These are phyloP conservation scores for Nitzschia palea DNA, from an alignment of 108 stramenopile species.

Conservation along the genomic window DNA sequence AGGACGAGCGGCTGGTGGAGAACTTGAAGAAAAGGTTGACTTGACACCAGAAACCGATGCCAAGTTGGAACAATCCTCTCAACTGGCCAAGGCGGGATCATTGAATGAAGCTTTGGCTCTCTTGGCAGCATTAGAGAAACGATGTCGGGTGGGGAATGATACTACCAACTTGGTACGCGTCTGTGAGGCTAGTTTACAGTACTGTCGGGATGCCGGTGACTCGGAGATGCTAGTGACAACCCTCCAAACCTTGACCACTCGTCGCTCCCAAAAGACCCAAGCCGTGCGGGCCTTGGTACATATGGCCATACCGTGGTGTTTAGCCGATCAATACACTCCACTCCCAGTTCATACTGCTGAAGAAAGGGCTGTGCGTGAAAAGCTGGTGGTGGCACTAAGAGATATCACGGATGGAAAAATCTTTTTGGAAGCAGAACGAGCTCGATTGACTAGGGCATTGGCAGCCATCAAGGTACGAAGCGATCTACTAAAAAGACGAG, in stretches of 20 bases:
- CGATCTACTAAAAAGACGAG: too few relatives aligned
- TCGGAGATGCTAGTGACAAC: slow-evolving; percentile 57
- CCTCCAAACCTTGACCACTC: slow-evolving; percentile 63
- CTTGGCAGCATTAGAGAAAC: slow-evolving; percentile 80
- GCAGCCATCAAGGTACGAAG: slow-evolving; percentile 70
- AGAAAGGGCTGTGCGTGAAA: slow-evolving; percentile 43
- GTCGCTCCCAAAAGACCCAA: slow-evolving; percentile 79
- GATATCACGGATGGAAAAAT: slow-evolving; percentile 97
- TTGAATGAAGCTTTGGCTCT: slow-evolving; percentile 71
- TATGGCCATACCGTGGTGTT: slow-evolving; percentile 70
- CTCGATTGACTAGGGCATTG: slow-evolving; percentile 83
- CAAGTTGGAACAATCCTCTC: slow-evolving; percentile 71
- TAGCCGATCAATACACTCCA: slow-evolving; percentile 52
- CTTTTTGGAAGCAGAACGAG: slow-evolving; percentile 96
- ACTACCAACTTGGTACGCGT: slow-evolving; percentile 67
- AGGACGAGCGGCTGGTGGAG: slow-evolving; percentile 75
- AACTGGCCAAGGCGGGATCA: slow-evolving; percentile 43
- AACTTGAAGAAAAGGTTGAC: slow-evolving; percentile 86
- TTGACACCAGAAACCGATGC: slow-evolving; percentile 71
- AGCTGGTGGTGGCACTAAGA: slow-evolving; percentile 85
- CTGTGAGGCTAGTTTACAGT: slow-evolving; percentile 63
- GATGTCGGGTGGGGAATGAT: slow-evolving; percentile 86
- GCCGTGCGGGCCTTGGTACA: slow-evolving; percentile 69
- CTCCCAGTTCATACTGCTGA: slow-evolving; percentile 9
- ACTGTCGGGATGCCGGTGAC: slow-evolving; percentile 62